Conservation (phyloP, 2,329 filamentous ascomycete genomes). For the Tolypocladium nubicola region DNA sequence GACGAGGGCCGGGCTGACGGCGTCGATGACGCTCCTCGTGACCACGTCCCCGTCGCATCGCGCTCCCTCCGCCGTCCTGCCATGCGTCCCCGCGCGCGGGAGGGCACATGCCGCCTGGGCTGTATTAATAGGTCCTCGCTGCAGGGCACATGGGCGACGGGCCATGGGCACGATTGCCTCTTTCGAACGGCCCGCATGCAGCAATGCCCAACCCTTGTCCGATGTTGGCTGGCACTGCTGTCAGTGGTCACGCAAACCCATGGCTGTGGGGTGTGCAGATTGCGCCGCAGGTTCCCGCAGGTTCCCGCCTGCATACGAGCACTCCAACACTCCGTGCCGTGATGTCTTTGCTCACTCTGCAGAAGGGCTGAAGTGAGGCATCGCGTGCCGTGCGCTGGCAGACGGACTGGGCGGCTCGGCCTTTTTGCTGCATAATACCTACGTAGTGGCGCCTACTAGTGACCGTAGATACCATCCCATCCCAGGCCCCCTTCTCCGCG, state of each 20-base stretch:
- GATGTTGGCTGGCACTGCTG: neutral
- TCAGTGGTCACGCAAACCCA: neutral
- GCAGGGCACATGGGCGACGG: neutral
- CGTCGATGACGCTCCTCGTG: neutral
- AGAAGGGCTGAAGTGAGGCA: neutral
- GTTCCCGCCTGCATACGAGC: neutral
- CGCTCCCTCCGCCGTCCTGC: neutral
- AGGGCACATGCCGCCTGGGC: neutral
- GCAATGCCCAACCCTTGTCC: neutral
- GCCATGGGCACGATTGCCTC: neutral
- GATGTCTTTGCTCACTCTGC: neutral
- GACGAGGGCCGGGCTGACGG: neutral
- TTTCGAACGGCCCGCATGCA: neutral
- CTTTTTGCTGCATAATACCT: neutral
- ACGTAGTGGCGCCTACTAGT: neutral
- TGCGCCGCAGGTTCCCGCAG: neutral
- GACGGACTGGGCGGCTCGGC: neutral
- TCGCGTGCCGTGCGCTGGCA: neutral
- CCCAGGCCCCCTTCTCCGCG: neutral
- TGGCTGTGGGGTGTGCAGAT: neutral
- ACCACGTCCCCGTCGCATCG: neutral
- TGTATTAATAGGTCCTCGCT: neutral
- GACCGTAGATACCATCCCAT: neutral
- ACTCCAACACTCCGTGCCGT: neutral
- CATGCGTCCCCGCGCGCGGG: neutral